Evolutionary conservation across 805 yeast species (phyloP).

Genomic region (Ogataea glucozyma): DNA sequence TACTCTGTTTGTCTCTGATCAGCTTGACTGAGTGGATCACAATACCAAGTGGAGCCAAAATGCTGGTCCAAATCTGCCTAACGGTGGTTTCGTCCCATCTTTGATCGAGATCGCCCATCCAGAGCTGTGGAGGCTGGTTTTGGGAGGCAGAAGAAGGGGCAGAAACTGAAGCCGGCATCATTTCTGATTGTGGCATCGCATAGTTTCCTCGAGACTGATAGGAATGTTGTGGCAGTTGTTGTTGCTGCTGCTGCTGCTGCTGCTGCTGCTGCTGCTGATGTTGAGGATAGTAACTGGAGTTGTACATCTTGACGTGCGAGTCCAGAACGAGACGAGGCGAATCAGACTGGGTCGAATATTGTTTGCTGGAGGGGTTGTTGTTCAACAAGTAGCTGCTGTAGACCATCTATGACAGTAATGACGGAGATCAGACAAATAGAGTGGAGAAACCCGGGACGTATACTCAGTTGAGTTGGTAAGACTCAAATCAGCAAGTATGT

Average conservation of each 20-base stretch:
- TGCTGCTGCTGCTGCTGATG: slow-evolving; percentile 9
- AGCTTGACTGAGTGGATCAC: slow-evolving; percentile 56
- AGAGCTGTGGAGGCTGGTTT: slow-evolving; percentile 45
- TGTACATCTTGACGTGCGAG: slow-evolving; percentile 17
- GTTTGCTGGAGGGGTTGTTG: not conserved
- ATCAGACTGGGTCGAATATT: not conserved
- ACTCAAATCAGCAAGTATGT: too few relatives aligned
- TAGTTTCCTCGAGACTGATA: slow-evolving; percentile 10
- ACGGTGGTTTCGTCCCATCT: slow-evolving; percentile 76
- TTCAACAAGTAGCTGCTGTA: not conserved
- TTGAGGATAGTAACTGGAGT: slow-evolving; percentile 10
- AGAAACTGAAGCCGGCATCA: slow-evolving; percentile 7
- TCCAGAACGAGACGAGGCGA: slow-evolving; percentile 1
- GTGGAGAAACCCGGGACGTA: not conserved
- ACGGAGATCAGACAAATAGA: not conserved
- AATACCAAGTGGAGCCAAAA: slow-evolving; percentile 56
- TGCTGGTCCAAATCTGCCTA: slow-evolving; percentile 62
- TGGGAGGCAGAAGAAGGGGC: slow-evolving; percentile 11
- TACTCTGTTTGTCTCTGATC: slow-evolving; percentile 60
- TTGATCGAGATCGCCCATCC: slow-evolving; percentile 93
- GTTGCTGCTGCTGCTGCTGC: slow-evolving; percentile 13
- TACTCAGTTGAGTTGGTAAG: too few relatives aligned
- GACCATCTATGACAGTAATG: slow-evolving; percentile 2
- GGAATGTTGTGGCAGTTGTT: slow-evolving; percentile 7
- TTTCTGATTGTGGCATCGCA: not conserved